Evolutionary conservation across 192 early-diverging fungal genomes (phyloP).

Genomic region (Martensiomyces pterosporus): DNA sequence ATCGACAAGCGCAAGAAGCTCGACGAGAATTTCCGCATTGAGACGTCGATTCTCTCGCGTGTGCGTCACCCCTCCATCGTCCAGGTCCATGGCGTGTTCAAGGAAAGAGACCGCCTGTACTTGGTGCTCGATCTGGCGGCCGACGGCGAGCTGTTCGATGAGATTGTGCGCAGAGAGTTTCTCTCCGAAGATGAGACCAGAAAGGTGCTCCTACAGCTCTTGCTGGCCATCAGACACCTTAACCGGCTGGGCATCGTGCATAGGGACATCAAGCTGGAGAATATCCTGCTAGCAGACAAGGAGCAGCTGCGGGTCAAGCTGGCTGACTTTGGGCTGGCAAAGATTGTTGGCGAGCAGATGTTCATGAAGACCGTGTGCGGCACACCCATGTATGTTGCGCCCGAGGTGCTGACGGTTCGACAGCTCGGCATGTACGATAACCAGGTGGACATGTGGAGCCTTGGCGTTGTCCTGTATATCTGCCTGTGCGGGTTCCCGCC

Average conservation of each 20-base stretch:
- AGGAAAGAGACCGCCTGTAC: conserved; percentile 46
- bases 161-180: conserved; percentile 71
- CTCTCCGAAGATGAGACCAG: conserved; percentile 76
- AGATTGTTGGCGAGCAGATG: conserved; percentile 63
- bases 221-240: conserved; percentile 70
- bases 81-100: conserved; percentile 47
- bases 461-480: conserved; percentile 94
- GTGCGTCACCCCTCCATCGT: conserved; percentile 47
- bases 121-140: conserved; percentile 58
- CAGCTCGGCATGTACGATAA: conserved; percentile 67
- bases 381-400: conserved; percentile 86
- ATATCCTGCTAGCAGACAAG: conserved; percentile 63
- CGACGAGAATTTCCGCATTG: conserved; percentile 44
- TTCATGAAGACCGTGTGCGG: conserved; percentile 88
- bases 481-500: conserved; percentile 86
- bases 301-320: conserved; percentile 73
- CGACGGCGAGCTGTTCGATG: conserved; percentile 92
- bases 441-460: conserved; percentile 89
- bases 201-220: conserved; percentile 72
- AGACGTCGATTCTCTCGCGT: conserved; percentile 48
- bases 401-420: conserved; percentile 79
- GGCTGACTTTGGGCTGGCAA: conserved; percentile 94
- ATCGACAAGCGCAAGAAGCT: conserved; percentile 37
- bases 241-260: conserved; percentile 67
- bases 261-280: conserved; percentile 80